A percentile compares a stretch with the other conserved stretches of the same genome.
Conservation (phyloP, 768 basidiomycete species). For the Leccinum uliginosum region DNA sequence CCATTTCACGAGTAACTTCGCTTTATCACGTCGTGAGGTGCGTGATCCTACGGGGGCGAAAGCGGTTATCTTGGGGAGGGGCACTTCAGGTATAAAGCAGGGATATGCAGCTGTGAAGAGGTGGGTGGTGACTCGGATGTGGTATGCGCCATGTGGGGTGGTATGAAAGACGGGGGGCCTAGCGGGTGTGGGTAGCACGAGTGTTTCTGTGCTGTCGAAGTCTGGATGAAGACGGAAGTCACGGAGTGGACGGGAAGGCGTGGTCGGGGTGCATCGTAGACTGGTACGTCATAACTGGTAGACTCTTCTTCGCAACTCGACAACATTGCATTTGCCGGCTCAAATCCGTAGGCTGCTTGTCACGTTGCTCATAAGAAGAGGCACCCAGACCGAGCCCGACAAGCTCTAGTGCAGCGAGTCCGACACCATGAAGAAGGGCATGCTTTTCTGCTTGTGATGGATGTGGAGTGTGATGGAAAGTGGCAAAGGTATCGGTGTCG, state of each 20-base stretch:
- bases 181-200: constrained; percentile 17
- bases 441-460: constrained; percentile 42
- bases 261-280: too few relatives aligned
- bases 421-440: constrained; percentile 51
- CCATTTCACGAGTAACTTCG: constrained; percentile 14
- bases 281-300: constrained; percentile 59
- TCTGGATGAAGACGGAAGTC: constrained; percentile 11
- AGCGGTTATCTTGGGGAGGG: constrained; percentile 18
- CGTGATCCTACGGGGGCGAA: not conserved
- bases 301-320: constrained; percentile 61
- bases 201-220: constrained; percentile 2
- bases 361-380: constrained; percentile 65
- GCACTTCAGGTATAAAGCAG: constrained; percentile 19
- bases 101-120: constrained; percentile 29
- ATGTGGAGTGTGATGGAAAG: constrained; percentile 43
- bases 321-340: constrained; percentile 76
- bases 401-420: constrained; percentile 60
- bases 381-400: constrained; percentile 62
- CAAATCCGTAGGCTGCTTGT: constrained; percentile 83
- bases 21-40: constrained; percentile 8
- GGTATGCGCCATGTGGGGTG: constrained; percentile 14
- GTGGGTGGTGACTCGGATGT: constrained; percentile 28
- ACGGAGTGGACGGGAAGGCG: constrained; percentile 19
- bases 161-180: constrained; percentile 20
- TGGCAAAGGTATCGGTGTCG: constrained; percentile 63